These are phyloP conservation scores for Saturnispora hagleri DNA, from an alignment of 805 yeast genomes.

Conservation along the genomic window DNA sequence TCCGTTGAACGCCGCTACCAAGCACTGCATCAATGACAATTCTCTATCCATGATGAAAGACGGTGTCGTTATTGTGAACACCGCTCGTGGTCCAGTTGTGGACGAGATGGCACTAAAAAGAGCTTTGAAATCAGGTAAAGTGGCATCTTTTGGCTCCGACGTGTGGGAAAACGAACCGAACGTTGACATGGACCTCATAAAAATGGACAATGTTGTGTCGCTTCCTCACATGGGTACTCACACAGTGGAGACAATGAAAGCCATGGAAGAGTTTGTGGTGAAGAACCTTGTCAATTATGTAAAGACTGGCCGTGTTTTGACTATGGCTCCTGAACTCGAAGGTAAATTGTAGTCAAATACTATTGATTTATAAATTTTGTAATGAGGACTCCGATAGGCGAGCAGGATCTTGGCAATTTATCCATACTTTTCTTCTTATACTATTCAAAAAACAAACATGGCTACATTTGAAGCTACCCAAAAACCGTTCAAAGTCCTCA, in stretches of 20 bases:
- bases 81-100: conserved; percentile 82
- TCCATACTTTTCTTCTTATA: neutral
- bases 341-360: neutral
- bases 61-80: conserved; percentile 70
- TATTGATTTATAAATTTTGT: neutral
- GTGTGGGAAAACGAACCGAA: conserved; percentile 71
- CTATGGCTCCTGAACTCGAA: conserved; percentile 74
- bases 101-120: conserved; percentile 53
- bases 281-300: conserved; percentile 54
- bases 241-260: conserved; percentile 59
- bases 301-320: conserved; percentile 55
- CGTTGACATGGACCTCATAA: conserved; percentile 52
- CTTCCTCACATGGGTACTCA: conserved; percentile 89
- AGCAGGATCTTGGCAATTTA: neutral
- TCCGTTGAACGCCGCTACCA: conserved; percentile 67
- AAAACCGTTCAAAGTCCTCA: conserved; percentile 50
- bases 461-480: conserved; percentile 14
- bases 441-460: conserved; percentile 8
- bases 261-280: conserved; percentile 76
- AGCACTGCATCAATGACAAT: conserved; percentile 55
- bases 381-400: neutral
- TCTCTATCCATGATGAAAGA: conserved; percentile 63
- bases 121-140: conserved; percentile 52
- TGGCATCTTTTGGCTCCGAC: conserved; percentile 62
- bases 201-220: conserved; percentile 60